These are phyloP conservation scores for Avicennia marina DNA, from an alignment of 257 asterid genomes.

Conservation along the genomic window DNA sequence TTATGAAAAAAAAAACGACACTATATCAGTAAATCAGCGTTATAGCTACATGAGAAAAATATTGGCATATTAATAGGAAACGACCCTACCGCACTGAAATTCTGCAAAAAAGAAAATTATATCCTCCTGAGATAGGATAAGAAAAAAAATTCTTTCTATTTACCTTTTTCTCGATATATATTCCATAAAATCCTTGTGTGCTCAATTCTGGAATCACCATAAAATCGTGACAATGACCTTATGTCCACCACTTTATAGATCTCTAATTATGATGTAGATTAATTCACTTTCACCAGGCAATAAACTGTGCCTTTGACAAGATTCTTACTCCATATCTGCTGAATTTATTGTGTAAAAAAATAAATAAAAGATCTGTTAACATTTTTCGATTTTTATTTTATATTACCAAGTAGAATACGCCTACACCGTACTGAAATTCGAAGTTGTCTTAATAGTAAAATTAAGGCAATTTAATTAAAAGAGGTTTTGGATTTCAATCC, in stretches of 20 bases:
- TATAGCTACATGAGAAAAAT: too few relatives aligned
- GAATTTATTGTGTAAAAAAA: not conserved
- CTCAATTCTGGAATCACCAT: conserved; percentile 17
- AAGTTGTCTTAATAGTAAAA: too few relatives aligned
- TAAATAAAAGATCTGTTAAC: too few relatives aligned
- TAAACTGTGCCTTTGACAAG: not conserved
- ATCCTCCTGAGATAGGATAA: conserved; percentile 29
- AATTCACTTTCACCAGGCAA: not conserved
- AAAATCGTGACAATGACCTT: not conserved
- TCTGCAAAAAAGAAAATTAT: conserved; percentile 1
- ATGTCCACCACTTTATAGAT: not conserved
- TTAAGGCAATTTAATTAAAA: too few relatives aligned
- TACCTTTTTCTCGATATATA: conserved; percentile 26
- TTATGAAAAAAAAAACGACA: too few relatives aligned
- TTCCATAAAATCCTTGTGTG: conserved; percentile 23
- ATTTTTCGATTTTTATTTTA: too few relatives aligned
- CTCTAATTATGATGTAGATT: not conserved
- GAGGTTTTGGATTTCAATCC: too few relatives aligned
- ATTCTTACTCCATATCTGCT: not conserved
- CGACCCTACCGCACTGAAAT: conserved; percentile 12
- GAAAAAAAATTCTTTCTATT: conserved; percentile 30
- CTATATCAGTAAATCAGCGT: too few relatives aligned
- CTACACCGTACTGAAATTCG: too few relatives aligned
- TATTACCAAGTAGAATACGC: too few relatives aligned
- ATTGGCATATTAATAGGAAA: conserved; percentile 11